phyloP scores from a whole-genome alignment of 495 filamentous ascomycete species.

The Neurospora terricola region DNA sequence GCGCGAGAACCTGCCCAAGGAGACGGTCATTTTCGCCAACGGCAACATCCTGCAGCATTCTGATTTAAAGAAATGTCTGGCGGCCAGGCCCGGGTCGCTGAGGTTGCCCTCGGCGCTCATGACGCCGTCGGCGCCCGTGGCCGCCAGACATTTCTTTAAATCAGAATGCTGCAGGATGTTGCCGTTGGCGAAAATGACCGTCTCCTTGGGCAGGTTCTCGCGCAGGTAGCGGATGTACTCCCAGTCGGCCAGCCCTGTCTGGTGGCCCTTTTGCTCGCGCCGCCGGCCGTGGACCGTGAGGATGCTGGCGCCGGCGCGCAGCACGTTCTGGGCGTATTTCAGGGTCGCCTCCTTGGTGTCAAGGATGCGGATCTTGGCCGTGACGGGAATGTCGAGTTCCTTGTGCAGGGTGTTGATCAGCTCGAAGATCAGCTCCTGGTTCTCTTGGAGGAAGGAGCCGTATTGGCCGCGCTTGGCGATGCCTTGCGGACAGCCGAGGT shows the following conservation, averaged over 20 bases:
- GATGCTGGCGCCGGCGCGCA: slow-evolving; percentile 83
- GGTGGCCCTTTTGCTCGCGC: slow-evolving; percentile 91
- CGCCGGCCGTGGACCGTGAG: slow-evolving; percentile 84
- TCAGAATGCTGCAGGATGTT: slow-evolving; percentile 82
- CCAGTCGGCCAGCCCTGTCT: slow-evolving; percentile 94
- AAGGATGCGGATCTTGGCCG: slow-evolving; percentile 87
- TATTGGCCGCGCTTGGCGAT: slow-evolving; percentile 88
- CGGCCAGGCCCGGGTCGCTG: slow-evolving; percentile 82
- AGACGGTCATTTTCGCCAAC: too few relatives aligned
- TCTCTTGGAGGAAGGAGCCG: slow-evolving; percentile 89
- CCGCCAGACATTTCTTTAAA: slow-evolving; percentile 64
- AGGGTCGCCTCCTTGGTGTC: slow-evolving; percentile 80
- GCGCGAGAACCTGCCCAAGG: too few relatives aligned
- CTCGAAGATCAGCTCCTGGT: slow-evolving; percentile 69
- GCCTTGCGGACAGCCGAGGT: slow-evolving; percentile 95
- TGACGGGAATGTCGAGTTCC: slow-evolving; percentile 69
- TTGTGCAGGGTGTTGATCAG: slow-evolving; percentile 71
- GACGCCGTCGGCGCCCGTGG: slow-evolving; percentile 84
- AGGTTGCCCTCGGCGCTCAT: slow-evolving; percentile 96
- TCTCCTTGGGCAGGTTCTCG: slow-evolving; percentile 72
- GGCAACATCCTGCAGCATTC: too few relatives aligned
- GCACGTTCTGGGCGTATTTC: slow-evolving; percentile 79
- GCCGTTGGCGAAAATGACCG: slow-evolving; percentile 93
- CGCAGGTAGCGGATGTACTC: slow-evolving; percentile 68
- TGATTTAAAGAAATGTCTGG: too few relatives aligned